A percentile compares a stretch with the other conserved stretches of the same genome.
These are phyloP conservation scores for Usnea hakonensis DNA, from an alignment of 495 filamentous ascomycete species.

Conservation along the genomic window DNA sequence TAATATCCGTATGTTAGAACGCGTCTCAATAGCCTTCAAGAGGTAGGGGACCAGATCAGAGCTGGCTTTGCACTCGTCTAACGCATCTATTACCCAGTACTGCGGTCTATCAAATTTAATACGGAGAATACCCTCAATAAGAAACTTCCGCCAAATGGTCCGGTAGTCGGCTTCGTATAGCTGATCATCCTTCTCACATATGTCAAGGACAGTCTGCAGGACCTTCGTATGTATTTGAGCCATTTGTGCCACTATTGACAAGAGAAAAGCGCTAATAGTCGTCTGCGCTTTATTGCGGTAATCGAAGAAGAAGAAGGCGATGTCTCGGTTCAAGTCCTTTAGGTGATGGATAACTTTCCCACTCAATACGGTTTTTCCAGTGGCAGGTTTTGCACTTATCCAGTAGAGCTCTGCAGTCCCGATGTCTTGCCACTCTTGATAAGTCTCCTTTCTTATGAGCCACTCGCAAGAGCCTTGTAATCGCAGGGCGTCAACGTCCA, in stretches of 20 bases:
- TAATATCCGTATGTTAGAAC: constrained; percentile 27
- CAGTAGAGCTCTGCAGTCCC: constrained; percentile 26
- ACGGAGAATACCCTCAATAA: constrained; percentile 28
- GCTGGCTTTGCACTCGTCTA: constrained; percentile 32
- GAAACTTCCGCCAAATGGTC: constrained; percentile 35
- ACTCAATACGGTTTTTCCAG: constrained; percentile 33
- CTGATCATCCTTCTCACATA: constrained; percentile 22
- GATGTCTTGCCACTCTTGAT: constrained; percentile 27
- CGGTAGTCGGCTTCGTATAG: constrained; percentile 26
- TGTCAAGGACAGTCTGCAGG: constrained; percentile 21
- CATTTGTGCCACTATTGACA: constrained; percentile 36
- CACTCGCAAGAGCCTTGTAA: constrained; percentile 31
- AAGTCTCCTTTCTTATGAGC: constrained; percentile 23
- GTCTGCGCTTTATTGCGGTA: constrained; percentile 26
- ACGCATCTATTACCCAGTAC: constrained; percentile 38
- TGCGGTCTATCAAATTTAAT: constrained; percentile 15
- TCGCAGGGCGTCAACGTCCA: constrained; percentile 28
- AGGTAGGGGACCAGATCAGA: constrained; percentile 27
- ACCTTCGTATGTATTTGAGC: constrained; percentile 20
- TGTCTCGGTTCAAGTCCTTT: constrained; percentile 11
- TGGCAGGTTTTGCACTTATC: constrained; percentile 28
- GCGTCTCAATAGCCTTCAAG: constrained; percentile 17
- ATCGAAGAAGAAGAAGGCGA: constrained; percentile 34
- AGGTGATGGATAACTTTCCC: constrained; percentile 24
- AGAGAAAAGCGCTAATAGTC: constrained; percentile 24